Evolutionary conservation across 352 stramenopile species (phyloP).

Genomic region (Phytophthora tentaculata): DNA sequence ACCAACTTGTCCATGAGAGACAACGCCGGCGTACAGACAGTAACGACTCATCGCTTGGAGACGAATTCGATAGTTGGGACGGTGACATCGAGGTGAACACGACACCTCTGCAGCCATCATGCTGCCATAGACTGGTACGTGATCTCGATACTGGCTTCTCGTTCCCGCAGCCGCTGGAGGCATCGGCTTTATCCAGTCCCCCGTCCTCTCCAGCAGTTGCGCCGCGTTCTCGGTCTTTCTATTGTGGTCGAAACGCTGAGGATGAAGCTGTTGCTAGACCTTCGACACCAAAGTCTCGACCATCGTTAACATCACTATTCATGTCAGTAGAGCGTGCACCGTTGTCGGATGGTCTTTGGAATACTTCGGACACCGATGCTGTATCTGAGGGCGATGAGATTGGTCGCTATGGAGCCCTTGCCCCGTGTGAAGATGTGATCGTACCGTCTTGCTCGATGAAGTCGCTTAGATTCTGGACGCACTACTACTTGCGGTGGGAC

Average conservation of each 20-base stretch:
- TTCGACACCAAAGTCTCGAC: slow-evolving; percentile 28
- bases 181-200: slow-evolving; percentile 35
- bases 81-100: slow-evolving; percentile 30
- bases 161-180: slow-evolving; percentile 52
- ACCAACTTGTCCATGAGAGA: slow-evolving; percentile 21
- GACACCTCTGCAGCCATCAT: slow-evolving; percentile 26
- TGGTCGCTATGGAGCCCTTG: slow-evolving; percentile 38
- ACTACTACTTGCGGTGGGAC: slow-evolving; percentile 86
- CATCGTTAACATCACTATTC: slow-evolving; percentile 49
- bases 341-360: slow-evolving; percentile 38
- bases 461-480: slow-evolving; percentile 74
- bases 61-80: slow-evolving; percentile 32
- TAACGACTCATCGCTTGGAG: slow-evolving; percentile 11
- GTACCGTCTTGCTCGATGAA: slow-evolving; percentile 74
- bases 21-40: slow-evolving; percentile 14
- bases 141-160: slow-evolving; percentile 65
- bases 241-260: slow-evolving; percentile 18
- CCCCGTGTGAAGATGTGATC: slow-evolving; percentile 64
- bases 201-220: slow-evolving; percentile 25
- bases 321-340: slow-evolving; percentile 37
- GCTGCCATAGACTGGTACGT: slow-evolving; percentile 58
- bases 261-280: slow-evolving; percentile 15
- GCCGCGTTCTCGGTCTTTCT: slow-evolving; percentile 27
- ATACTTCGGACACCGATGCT: slow-evolving; percentile 36
- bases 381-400: slow-evolving; percentile 49